Evolutionary conservation across 192 early-diverging fungal genomes (phyloP), one percentile per base, ranked within the genome.

Genomic region (Backusella luteola): DNA sequence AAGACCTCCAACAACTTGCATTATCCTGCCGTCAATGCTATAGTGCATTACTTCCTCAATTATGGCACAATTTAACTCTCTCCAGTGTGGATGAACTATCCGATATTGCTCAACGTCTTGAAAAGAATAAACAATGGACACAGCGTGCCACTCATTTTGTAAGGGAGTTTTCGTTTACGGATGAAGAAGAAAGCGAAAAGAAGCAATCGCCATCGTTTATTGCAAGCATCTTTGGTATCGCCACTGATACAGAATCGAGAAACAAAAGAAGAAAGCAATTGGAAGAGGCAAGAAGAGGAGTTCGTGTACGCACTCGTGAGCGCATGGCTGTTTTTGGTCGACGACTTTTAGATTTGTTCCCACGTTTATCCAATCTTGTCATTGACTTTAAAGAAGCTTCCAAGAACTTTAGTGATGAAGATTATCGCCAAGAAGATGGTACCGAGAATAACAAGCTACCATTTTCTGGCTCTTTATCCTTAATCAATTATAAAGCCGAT

Each of bases 101-200:
- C 17, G 32, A 34, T 4, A 15, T 73, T 35, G 49, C 44, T 5
- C 14, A 73, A 9, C 41, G 44, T 49, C 44, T 73, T 6, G 6
- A 73, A 53, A 32, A 7, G 32, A 73, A 73, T 15, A 19, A 23
- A 53, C 19, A 15, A 19, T 73, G 71, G 71, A 49, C 17, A 21
- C 71, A 73, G n/a, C 26, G 49, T 49, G 71, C 71, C 44, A 35
- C 49, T 23, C 44, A 53, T 35, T 73, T 53, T 38, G 71, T 73
- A 7, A 26, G 46, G 19, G 34, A 34, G 4, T 26, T 73, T 5
- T 53, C 44, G 26, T 73, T 73, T 38, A 39, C 68, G 1, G 39
- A 53, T 35, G 44, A 44, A n/a, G n/a, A 34, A 19, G 34, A 56
- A 3, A 32, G 17, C 9, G 29, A n/a, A 1, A 53, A 34, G 6